These are phyloP conservation scores for Wickerhamiella infanticola DNA, from an alignment of 1,139 yeast species.

Conservation along the genomic window DNA sequence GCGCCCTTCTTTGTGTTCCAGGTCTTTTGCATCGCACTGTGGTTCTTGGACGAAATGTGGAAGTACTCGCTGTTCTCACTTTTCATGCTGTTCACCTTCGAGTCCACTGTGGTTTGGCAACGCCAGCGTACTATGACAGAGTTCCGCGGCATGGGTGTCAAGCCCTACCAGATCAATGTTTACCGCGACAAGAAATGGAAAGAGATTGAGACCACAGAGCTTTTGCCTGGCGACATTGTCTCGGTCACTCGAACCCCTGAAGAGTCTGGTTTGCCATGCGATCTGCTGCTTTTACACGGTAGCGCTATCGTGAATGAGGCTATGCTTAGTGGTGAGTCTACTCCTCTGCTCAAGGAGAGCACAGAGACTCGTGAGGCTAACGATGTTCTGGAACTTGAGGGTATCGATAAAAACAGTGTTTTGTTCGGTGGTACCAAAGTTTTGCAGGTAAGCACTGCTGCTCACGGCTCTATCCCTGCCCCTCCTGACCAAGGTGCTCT, in stretches of 20 bases:
- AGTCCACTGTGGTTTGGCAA: constrained; percentile 81
- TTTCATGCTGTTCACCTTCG: constrained; percentile 85
- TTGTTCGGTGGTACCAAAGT: constrained; percentile 96
- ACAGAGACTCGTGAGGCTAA: constrained; percentile 63
- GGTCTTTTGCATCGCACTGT: constrained; percentile 84
- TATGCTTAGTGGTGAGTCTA: constrained; percentile 95
- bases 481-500: constrained; percentile 84
- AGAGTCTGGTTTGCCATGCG: constrained; percentile 94
- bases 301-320: constrained; percentile 93
- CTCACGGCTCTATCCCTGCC: constrained; percentile 29
- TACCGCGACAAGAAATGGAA: constrained; percentile 60
- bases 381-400: constrained; percentile 57
- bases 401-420: constrained; percentile 75
- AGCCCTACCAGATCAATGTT: constrained; percentile 68
- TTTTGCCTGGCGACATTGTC: constrained; percentile 86
- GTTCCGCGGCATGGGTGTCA: constrained; percentile 94
- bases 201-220: constrained; percentile 50
- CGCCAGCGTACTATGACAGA: constrained; percentile 89
- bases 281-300: constrained; percentile 69
- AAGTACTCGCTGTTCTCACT: constrained; percentile 82
- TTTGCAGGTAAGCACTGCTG: constrained; percentile 57
- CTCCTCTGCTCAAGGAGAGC: constrained; percentile 89
- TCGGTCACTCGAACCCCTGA: constrained; percentile 80
- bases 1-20: constrained; percentile 98
- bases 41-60: constrained; percentile 98